A percentile compares a stretch with the other conserved stretches of the same genome.
Conservation (phyloP, 805 yeast species). For the Nakazawaea holstii region DNA sequence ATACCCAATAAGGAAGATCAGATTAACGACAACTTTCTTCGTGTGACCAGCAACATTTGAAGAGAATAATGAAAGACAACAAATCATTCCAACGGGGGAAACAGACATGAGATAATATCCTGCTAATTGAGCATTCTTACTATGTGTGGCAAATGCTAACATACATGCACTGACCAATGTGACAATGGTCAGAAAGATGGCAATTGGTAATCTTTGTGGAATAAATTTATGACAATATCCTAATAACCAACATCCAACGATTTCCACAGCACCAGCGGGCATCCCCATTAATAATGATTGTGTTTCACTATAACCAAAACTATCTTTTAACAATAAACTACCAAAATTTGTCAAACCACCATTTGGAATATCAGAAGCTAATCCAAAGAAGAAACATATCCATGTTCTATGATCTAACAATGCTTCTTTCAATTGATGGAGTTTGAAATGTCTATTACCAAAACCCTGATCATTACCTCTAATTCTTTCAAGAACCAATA, state of each 20-base stretch:
- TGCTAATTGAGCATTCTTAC: constrained; percentile 19
- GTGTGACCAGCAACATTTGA: constrained; percentile 54
- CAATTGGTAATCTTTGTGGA: constrained; percentile 18
- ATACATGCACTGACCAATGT: constrained; percentile 25
- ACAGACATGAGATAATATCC: constrained; percentile 20
- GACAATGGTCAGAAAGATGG: constrained; percentile 15
- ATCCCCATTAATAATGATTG: constrained; percentile 28
- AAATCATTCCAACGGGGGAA: constrained; percentile 19
- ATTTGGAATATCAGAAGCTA: constrained; percentile 44
- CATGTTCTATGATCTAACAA: constrained; percentile 42
- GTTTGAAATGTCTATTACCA: constrained; percentile 33
- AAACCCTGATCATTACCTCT: constrained; percentile 40
- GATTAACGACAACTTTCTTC: constrained; percentile 44
- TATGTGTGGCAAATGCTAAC: constrained; percentile 22
- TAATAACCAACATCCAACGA: constrained; percentile 23
- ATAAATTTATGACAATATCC: constrained; percentile 13
- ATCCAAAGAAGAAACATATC: constrained; percentile 36
- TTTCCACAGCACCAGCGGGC: constrained; percentile 30
- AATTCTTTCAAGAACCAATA: constrained; percentile 45
- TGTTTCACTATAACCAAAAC: constrained; percentile 24
- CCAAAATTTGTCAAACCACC: constrained; percentile 49
- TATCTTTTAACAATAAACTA: constrained; percentile 32
- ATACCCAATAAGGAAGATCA: constrained; percentile 40
- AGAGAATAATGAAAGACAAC: constrained; percentile 30
- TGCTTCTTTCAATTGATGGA: constrained; percentile 32